Evolutionary conservation across 495 filamentous ascomycete species (phyloP).

Genomic region (Achaetomiella virescens): DNA sequence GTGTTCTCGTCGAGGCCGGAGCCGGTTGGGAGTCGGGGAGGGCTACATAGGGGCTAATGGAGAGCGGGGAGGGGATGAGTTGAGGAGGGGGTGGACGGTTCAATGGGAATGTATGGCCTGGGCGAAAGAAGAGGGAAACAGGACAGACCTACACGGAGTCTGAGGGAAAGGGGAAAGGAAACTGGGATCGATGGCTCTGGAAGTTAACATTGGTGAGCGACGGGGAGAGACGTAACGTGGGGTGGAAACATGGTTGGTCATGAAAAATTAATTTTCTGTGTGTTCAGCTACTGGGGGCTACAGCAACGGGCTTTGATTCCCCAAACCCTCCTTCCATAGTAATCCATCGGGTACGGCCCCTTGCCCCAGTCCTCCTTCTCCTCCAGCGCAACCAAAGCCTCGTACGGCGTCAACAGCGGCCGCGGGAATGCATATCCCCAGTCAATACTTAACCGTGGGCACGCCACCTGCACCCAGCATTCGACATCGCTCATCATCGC

Average conservation of each 20-base stretch:
- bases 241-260: too few species aligned
- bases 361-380: constrained; percentile 68
- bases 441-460: constrained; percentile 90
- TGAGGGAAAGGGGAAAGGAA: too few species aligned
- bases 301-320: constrained; percentile 52
- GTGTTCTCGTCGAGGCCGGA: constrained; percentile 83
- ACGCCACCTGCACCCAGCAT: constrained; percentile 97
- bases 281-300: background rate
- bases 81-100: too few species aligned
- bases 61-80: background rate
- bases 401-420: constrained; percentile 87
- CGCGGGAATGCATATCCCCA: constrained; percentile 96
- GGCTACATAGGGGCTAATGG: background rate
- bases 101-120: too few species aligned
- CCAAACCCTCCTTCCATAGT: constrained; percentile 91
- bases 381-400: constrained; percentile 82
- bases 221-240: too few species aligned
- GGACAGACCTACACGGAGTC: too few species aligned
- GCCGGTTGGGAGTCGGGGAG: constrained; percentile 52
- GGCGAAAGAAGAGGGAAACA: too few species aligned
- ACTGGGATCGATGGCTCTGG: too few species aligned
- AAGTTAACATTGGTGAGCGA: too few species aligned
- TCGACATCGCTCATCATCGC: constrained; percentile 89
- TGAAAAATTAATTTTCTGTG: too few species aligned
- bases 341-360: constrained; percentile 95